Base-by-base conservation (phyloP, 78 protist genomes). In the Capsaspora owczarzaki region DNA sequence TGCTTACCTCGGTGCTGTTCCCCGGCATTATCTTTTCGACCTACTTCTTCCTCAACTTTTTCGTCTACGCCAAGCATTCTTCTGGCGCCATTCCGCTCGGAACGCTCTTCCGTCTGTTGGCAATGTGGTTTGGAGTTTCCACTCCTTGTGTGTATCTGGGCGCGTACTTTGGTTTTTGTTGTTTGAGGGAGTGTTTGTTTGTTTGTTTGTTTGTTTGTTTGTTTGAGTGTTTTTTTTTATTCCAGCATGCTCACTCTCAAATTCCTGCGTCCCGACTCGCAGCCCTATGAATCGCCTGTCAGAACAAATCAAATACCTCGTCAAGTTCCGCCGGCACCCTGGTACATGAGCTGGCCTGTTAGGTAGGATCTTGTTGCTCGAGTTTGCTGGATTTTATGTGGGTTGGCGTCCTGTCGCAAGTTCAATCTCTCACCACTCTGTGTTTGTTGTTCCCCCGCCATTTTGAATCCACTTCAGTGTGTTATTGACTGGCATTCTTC, bases 111-210 rank as follows among this genome's bases (percentile, higher is more conserved):
- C 68, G 87, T 20, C 49, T 96, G 60, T 35, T 93, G 46, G 37
- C 47, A 25, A 82, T 95, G 77, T 97, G 98, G 98, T 86, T 94
- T 33, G 92, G 91, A 61, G 82, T 93, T 83, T 90, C 94, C 27
- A 89, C 92, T 3, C 98, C 98, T 71, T 92, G 95, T 37, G 96
- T 90, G 31, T 93, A 90, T 76, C 27, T 86, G 43, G 98, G 99
- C 40, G 74, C 86, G 46, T 96, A 84, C 83, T 85, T 89, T 49
- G 99, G 97, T 20, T 90, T 76, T 29, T 92, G n/a, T 49, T 49
- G 56, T 49, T 49, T 49, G 16, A 20, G 56, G 10, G n/a, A 49
- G 19, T 66, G 35, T 66, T 66, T 19, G 19, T 66, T 19, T 33
- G 14, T 20, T 66, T 66, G 22, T 33, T 10, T 66, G 56, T n/a